Evolutionary conservation across 2,329 filamentous ascomycete species (phyloP).

Genomic region (Aulographum hederae): DNA sequence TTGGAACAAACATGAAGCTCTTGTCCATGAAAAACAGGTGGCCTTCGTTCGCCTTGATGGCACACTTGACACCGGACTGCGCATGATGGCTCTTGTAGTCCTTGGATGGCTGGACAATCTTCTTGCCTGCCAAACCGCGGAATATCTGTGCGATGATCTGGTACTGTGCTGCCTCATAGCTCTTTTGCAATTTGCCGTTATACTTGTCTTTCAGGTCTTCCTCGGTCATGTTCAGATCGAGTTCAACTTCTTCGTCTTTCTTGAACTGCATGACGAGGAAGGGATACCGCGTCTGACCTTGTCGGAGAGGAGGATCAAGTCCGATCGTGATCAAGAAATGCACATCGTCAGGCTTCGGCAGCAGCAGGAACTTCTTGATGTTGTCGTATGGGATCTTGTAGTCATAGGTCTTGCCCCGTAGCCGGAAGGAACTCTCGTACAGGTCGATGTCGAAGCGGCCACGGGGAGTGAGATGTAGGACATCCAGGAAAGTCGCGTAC

Average conservation of each 20-base stretch:
- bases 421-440: slow-evolving; percentile 93
- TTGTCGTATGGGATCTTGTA: slow-evolving; percentile 99
- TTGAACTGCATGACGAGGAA: slow-evolving; percentile 99
- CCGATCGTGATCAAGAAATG: slow-evolving; percentile 92
- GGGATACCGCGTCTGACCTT: slow-evolving; percentile 93
- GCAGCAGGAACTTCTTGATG: slow-evolving; percentile 97
- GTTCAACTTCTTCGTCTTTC: slow-evolving; percentile 88
- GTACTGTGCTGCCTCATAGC: slow-evolving; percentile 87
- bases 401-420: slow-evolving; percentile 97
- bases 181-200: slow-evolving; percentile 70
- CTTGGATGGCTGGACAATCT: slow-evolving; percentile 81
- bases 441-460: slow-evolving; percentile 99
- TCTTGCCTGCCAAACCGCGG: slow-evolving; percentile 84
- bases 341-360: slow-evolving; percentile 95
- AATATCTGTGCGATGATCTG: slow-evolving; percentile 93
- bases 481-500: slow-evolving; percentile 90
- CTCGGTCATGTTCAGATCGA: slow-evolving; percentile 91
- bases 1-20: slow-evolving; percentile 97
- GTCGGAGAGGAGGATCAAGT: slow-evolving; percentile 81
- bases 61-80: slow-evolving; percentile 93
- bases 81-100: slow-evolving; percentile 89
- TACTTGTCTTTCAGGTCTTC: slow-evolving; percentile 73
- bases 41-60: slow-evolving; percentile 98
- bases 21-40: slow-evolving; percentile 95
- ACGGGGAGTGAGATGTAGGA: slow-evolving; percentile 82